Percentiles rank a stretch among this genome's conserved stretches.
phyloP scores from a whole-genome alignment of 2,329 filamentous ascomycete species.

The Beauveria australis region DNA sequence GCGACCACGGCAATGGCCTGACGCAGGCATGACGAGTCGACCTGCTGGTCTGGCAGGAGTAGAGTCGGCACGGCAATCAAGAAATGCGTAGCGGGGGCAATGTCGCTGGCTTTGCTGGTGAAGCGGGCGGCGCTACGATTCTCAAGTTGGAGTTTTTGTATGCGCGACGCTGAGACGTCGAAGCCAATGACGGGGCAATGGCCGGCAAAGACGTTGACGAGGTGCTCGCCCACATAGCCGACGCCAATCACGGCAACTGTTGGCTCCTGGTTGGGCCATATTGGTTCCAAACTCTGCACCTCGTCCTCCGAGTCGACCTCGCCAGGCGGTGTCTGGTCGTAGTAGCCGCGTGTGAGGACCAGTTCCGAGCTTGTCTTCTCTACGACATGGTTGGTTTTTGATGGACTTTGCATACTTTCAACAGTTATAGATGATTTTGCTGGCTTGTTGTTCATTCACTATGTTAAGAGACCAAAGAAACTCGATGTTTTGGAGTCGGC shows the following conservation, averaged over 20 bases:
- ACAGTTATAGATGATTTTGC: too few relatives aligned
- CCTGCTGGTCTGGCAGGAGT: constrained; percentile 35
- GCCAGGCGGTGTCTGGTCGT: constrained; percentile 27
- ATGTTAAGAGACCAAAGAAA: too few relatives aligned
- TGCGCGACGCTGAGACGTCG: constrained; percentile 35
- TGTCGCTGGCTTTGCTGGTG: constrained; percentile 28
- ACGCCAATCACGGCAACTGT: constrained; percentile 42
- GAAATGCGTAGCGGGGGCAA: constrained; percentile 39
- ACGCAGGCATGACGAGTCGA: constrained; percentile 39
- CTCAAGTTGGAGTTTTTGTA: constrained; percentile 23
- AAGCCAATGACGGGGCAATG: constrained; percentile 37
- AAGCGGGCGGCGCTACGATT: constrained; percentile 25
- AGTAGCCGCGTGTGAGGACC: constrained; percentile 15
- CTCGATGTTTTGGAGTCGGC: too few relatives aligned
- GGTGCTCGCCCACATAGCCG: constrained; percentile 44
- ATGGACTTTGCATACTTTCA: background rate
- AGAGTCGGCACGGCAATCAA: constrained; percentile 47
- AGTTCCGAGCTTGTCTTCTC: background rate
- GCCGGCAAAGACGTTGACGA: constrained; percentile 35
- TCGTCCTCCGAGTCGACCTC: constrained; percentile 22
- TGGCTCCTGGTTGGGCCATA: constrained; percentile 20
- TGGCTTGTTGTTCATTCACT: too few relatives aligned
- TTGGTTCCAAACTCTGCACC: background rate
- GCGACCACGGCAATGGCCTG: constrained; percentile 35
- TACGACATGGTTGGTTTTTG: background rate